A percentile compares a stretch with the other conserved stretches of the same genome.
Conservation (phyloP, 148 eudicot genomes). For the Agrostemma githago region DNA sequence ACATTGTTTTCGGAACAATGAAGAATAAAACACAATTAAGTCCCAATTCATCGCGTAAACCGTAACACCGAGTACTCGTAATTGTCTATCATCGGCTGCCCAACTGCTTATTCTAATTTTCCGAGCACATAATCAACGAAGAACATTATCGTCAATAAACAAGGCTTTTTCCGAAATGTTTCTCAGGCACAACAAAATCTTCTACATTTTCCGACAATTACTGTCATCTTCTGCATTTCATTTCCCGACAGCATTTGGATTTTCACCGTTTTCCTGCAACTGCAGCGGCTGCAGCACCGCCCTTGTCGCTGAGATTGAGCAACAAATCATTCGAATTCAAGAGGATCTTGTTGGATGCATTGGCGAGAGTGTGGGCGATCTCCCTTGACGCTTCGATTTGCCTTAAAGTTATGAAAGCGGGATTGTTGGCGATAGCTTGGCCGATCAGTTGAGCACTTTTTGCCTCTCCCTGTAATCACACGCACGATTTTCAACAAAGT, state of each 20-base stretch:
- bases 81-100: not conserved
- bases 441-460: conserved; percentile 95
- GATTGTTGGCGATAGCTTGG: conserved; percentile 87
- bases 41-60: not conserved
- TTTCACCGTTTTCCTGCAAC: conserved; percentile 24
- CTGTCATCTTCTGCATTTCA: not conserved
- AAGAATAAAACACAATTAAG: not conserved
- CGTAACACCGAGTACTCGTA: not conserved
- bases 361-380: conserved; percentile 57
- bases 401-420: conserved; percentile 83
- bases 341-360: conserved; percentile 61
- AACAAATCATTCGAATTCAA: conserved; percentile 65
- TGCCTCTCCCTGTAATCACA: conserved; percentile 75
- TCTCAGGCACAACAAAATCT: conserved; percentile 17
- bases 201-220: conserved; percentile 8
- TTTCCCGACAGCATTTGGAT: not conserved
- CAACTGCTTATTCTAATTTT: conserved; percentile 23
- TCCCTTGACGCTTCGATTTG: conserved; percentile 89
- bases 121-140: not conserved
- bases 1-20: too few species aligned
- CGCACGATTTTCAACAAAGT: not conserved
- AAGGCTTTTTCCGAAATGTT: conserved; percentile 25
- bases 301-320: conserved; percentile 74
- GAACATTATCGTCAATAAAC: conserved; percentile 10
- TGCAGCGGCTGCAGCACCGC: conserved; percentile 27